Base-by-base conservation (phyloP, 1,284 basidiomycete genomes). In the Ustilago bromivora region DNA sequence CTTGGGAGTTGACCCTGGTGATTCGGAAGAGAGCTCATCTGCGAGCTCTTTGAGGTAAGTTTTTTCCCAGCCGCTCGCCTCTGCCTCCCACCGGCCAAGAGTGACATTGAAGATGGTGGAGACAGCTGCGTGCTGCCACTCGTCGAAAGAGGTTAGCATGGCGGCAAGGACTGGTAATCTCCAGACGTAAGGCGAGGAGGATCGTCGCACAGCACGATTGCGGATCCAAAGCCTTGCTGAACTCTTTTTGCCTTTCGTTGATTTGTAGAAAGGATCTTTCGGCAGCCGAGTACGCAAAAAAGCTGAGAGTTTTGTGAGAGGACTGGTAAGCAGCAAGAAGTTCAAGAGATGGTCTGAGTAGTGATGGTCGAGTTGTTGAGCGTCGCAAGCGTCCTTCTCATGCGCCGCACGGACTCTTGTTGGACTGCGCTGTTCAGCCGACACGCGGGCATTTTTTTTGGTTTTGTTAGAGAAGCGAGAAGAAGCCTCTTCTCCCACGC, bases 1-100 rank as follows among this genome's bases (percentile, higher is more conserved):
- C 53, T 60, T 61, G 47, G 66, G 56, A 49, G 71, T 67, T 4
- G 63, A 79, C 3, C 58, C 78, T 47, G 88, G 86, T 41, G 89
- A 89, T 78, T 96, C 94, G 28, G 90, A 88, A 34, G 87, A 86
- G 28, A 97, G 86, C 82, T 98, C 96, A 4, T 89, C 85, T 11
- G 90, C 90, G 12, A 97, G 88, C 47, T 89, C 87, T 87, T 95
- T 94, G 66, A 99, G 90, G 92, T 94, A 97, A 35, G 93, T 92
- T 55, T 92, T 87, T 62, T 92, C 89, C 88, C 92, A 93, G 51
- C 90, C 89, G 69, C 88, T 92, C 68, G 88, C 87, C 83, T 94
- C 91, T 0, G 94, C 93, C 4, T 90, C 89, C 3, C 89, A 88
- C 87, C 89, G 90, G 93, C 96, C 90, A 40, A 98, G 88, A 0